phyloP scores from a whole-genome alignment of 192 early-diverging fungal species.

The Backusella morwellensis region DNA sequence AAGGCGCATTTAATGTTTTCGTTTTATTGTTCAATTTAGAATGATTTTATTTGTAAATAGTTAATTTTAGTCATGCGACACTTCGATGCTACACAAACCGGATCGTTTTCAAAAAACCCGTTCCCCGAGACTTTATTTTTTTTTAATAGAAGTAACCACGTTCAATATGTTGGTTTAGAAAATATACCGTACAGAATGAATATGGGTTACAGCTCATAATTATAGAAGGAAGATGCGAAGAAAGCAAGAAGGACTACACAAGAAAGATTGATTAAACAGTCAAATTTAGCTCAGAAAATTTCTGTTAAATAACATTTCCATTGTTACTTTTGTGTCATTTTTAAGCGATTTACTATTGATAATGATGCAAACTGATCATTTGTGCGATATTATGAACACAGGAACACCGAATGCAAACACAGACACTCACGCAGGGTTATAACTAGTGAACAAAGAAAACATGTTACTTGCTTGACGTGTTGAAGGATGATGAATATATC shows the following conservation, averaged over 20 bases:
- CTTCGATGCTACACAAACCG: not conserved
- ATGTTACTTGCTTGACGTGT: not conserved
- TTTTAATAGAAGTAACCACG: not conserved
- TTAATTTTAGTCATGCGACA: constrained; percentile 2
- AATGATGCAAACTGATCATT: not conserved
- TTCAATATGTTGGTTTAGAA: not conserved
- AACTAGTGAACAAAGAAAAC: not conserved
- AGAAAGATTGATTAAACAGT: not conserved
- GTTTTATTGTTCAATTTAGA: not conserved
- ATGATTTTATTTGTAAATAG: not conserved
- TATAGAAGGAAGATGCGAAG: not conserved
- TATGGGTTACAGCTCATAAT: not conserved
- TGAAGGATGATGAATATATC: not conserved
- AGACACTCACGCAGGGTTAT: too few species aligned
- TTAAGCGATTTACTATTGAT: not conserved
- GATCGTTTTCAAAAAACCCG: not conserved
- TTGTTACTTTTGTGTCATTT: not conserved
- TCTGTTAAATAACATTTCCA: not conserved
- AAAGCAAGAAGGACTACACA: not conserved
- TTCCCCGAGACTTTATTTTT: not conserved
- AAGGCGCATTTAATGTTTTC: not conserved
- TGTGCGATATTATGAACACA: not conserved
- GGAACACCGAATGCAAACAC: too few species aligned
- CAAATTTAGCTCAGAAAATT: not conserved
- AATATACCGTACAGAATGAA: not conserved